phyloP scores from a whole-genome alignment of 2,329 filamentous ascomycete species.

The Anthostomella pinea region DNA sequence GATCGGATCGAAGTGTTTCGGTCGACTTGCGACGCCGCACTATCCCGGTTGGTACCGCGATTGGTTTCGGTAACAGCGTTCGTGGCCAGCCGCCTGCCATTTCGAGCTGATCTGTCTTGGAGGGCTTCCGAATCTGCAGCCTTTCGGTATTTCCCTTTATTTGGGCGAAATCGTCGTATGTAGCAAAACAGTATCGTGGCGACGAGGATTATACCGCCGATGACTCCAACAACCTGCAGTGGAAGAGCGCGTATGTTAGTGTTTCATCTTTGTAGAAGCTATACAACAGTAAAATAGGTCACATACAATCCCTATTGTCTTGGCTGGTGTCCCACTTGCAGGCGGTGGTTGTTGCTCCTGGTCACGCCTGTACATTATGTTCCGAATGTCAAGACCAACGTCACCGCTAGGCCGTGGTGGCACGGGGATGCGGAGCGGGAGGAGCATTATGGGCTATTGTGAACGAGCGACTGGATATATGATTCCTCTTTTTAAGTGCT shows the following conservation, averaged over 20 bases:
- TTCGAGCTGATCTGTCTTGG: constrained; percentile 13
- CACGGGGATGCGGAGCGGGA: constrained; percentile 25
- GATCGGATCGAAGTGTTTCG: constrained; percentile 84
- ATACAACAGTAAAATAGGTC: too few relatives aligned
- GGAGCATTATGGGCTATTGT: constrained; percentile 19
- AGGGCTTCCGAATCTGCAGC: too few relatives aligned
- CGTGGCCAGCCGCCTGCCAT: constrained; percentile 6
- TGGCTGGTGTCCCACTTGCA: too few relatives aligned
- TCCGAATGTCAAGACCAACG: not conserved
- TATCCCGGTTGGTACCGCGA: constrained; percentile 17
- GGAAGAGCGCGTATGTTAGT: not conserved
- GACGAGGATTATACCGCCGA: constrained; percentile 17
- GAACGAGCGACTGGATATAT: constrained; percentile 21
- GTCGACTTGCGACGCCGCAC: constrained; percentile 54
- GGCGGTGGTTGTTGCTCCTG: not conserved
- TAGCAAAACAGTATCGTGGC: constrained; percentile 14
- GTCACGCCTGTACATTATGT: constrained; percentile 6
- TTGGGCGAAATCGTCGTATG: constrained; percentile 7
- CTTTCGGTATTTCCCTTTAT: constrained; percentile 5
- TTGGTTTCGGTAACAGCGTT: constrained; percentile 27
- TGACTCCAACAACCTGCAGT: constrained; percentile 19
- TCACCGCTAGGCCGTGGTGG: constrained; percentile 12
- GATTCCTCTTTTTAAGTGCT: not conserved
- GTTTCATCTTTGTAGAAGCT: too few relatives aligned
- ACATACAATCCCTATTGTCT: constrained; percentile 18